Percentiles rank a stretch among this genome's conserved stretches.
Evolutionary conservation across 306 rosid species (phyloP).

Genomic region (Gastrolobium bilobum): DNA sequence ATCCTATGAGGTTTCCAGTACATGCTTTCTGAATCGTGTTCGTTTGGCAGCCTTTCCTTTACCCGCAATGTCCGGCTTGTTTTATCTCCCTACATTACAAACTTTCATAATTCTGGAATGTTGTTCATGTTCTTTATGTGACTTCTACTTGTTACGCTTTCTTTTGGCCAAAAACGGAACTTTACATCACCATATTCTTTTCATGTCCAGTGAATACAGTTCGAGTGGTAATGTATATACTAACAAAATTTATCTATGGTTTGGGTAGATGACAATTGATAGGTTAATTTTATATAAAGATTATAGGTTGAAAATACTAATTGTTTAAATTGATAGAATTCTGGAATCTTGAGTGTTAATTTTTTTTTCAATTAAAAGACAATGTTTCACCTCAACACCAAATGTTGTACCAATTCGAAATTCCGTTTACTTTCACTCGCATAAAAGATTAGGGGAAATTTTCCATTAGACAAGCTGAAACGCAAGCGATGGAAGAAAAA

Average conservation of each 20-base stretch:
- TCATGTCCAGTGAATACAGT: not conserved
- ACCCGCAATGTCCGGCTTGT: not conserved
- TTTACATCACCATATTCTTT: not conserved
- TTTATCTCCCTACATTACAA: not conserved
- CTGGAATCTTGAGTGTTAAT: no score
- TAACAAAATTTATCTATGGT: not conserved
- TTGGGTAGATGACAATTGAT: not conserved
- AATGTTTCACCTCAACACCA: no score
- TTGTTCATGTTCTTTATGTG: slow-evolving; percentile 35
- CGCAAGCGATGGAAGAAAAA: not conserved
- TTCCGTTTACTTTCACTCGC: not conserved
- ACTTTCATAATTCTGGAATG: not conserved
- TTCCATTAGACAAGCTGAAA: not conserved
- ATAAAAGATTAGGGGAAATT: not conserved
- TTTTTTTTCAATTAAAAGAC: no score
- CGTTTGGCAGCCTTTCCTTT: not conserved
- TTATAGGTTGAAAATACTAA: no score
- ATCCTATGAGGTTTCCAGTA: no score
- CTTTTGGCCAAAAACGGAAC: not conserved
- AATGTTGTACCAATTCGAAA: not conserved
- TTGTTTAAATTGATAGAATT: no score
- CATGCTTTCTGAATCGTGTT: no score
- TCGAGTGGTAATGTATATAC: not conserved
- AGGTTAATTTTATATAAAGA: no score
- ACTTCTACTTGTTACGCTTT: slow-evolving; percentile 2